Evolutionary conservation across 257 asterid genomes (phyloP).

Genomic region (Mentha longifolia): DNA sequence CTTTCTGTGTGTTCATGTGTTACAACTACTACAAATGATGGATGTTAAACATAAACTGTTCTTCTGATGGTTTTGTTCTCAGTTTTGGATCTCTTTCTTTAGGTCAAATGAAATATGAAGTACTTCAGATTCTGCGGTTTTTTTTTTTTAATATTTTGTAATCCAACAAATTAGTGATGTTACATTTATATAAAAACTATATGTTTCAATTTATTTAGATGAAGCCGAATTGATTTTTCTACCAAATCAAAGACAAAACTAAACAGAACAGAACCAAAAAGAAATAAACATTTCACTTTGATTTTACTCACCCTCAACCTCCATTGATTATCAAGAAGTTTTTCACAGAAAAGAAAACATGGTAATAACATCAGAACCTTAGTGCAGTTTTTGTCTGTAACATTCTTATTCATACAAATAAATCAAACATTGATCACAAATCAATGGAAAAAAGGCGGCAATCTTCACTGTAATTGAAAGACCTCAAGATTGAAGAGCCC

Average conservation of each 20-base stretch:
- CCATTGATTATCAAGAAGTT: too few relatives aligned
- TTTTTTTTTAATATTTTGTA: background rate
- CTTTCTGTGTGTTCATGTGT: constrained; percentile 5
- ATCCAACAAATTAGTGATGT: too few relatives aligned
- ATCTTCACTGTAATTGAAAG: background rate
- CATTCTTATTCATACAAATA: constrained; percentile 33
- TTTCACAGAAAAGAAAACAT: too few relatives aligned
- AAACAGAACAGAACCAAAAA: too few relatives aligned
- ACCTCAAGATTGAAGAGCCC: constrained; percentile 54
- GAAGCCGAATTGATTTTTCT: too few relatives aligned
- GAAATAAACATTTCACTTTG: too few relatives aligned
- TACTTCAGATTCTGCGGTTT: background rate
- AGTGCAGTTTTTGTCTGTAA: background rate
- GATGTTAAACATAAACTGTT: constrained; percentile 18
- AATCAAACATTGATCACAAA: constrained; percentile 36
- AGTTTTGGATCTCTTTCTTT: background rate
- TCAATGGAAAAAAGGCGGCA: constrained; percentile 6
- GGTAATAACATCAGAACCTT: background rate
- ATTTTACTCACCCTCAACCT: too few relatives aligned
- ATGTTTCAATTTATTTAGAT: too few relatives aligned
- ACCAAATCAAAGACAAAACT: too few relatives aligned
- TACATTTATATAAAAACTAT: too few relatives aligned
- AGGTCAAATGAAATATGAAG: background rate
- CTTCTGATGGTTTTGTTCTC: background rate
- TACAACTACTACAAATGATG: constrained; percentile 4